These are phyloP conservation scores for Tympanopsis confertula DNA, from an alignment of 2,329 filamentous ascomycete genomes.

Conservation along the genomic window DNA sequence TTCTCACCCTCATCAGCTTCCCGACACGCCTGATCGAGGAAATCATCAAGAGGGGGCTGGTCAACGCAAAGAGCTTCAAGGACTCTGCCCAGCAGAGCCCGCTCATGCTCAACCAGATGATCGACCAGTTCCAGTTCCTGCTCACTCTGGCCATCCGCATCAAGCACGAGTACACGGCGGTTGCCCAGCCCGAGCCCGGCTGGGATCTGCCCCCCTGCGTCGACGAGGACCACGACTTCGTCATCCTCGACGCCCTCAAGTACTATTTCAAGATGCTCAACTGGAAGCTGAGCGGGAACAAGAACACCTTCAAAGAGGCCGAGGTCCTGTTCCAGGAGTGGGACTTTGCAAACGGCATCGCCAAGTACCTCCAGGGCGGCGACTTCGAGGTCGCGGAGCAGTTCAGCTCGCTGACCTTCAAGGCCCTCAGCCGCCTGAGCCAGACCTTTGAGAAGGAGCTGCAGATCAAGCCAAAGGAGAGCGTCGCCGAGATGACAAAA, in stretches of 20 bases:
- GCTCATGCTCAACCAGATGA: constrained; percentile 96
- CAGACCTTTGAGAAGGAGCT: constrained; percentile 87
- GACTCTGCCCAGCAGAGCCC: constrained; percentile 84
- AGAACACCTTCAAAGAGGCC: constrained; percentile 98
- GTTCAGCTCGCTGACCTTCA: constrained; percentile 87
- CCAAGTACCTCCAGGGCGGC: constrained; percentile 76
- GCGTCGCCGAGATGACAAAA: constrained; percentile 82
- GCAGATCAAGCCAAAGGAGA: constrained; percentile 73
- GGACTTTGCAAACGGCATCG: constrained; percentile 92
- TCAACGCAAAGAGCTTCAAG: constrained; percentile 89
- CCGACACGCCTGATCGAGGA: constrained; percentile 91
- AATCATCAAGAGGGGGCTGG: constrained; percentile 82
- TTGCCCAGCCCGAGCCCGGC: constrained; percentile 76
- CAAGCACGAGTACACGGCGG: constrained; percentile 75
- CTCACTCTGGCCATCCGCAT: constrained; percentile 85
- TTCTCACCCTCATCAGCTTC: constrained; percentile 93
- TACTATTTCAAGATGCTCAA: constrained; percentile 99
- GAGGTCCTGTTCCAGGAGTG: constrained; percentile 96
- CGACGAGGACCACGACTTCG: constrained; percentile 87
- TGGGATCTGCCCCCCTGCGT: constrained; percentile 96
- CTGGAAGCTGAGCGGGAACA: constrained; percentile 93
- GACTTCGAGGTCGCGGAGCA: constrained; percentile 96
- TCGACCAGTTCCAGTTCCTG: constrained; percentile 85
- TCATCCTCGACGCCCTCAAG: constrained; percentile 82
- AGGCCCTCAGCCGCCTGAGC: constrained; percentile 78